Conservation (phyloP, 1,284 basidiomycete species). For the Stygiomarasmius scandens region DNA sequence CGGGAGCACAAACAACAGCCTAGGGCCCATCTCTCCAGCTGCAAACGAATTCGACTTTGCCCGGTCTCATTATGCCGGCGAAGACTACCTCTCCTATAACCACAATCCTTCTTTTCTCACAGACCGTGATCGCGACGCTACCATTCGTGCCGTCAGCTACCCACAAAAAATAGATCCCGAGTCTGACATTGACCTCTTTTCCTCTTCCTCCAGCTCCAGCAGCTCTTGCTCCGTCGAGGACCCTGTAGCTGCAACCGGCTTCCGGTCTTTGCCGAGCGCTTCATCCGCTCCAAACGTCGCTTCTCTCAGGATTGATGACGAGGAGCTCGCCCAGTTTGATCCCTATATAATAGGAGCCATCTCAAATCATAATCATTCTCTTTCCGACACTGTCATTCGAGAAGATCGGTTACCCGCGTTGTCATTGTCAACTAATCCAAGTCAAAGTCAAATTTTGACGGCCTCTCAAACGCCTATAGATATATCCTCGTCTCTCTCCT, state of each 20-base stretch:
- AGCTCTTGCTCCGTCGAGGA: too few species aligned
- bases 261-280: too few species aligned
- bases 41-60: neutral
- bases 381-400: too few species aligned
- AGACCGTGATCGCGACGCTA: neutral
- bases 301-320: neutral
- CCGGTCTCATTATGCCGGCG: neutral
- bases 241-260: too few species aligned
- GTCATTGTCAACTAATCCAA: too few species aligned
- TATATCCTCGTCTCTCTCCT: too few species aligned
- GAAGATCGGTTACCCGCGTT: too few species aligned
- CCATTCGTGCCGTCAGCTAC: neutral
- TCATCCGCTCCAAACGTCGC: neutral
- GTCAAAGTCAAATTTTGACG: too few species aligned
- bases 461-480: too few species aligned
- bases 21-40: neutral
- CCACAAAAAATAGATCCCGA: neutral
- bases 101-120: neutral
- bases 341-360: neutral
- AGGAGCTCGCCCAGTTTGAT: neutral
- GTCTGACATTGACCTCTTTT: too few species aligned
- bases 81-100: neutral
- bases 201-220: too few species aligned
- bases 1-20: neutral
- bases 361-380: too few species aligned